Evolutionary conservation across 805 yeast species (phyloP), one percentile per base, ranked within the genome.

Genomic region (Zygosaccharomyces siamensis): DNA sequence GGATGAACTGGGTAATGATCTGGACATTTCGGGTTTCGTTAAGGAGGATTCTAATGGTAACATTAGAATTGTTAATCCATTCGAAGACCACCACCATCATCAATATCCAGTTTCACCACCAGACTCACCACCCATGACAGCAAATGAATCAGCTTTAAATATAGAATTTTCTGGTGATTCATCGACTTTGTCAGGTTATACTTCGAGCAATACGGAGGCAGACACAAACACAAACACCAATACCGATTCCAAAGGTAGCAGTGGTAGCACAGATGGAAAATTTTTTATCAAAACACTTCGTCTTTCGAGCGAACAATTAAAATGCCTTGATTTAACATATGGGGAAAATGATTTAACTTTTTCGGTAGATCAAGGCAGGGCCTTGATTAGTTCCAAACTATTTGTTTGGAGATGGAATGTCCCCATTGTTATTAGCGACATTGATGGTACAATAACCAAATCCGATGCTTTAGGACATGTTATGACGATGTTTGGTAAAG

Each of bases 401-500:
- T 92, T 76, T 61, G 75, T 88, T 36, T 93, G 99, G 99, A 81
- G 82, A 54, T 76, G 83, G 56, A 75, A 81, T 49, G 83, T 84
- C 0, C 97, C 98, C 1, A 86, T 93, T 37, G 99, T 93, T 5
- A 92, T 93, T 23, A 88, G 97, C 7, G 99, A 93, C 69, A 93
- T 93, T 50, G 99, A 93, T 66, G 99, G 99, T 14, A 93, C 99
- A 1, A 93, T 93, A 56, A 93, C 99, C 14, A 90, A 89, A 67
- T 89, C 97, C 0, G 99, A 93, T 71, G 99, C 99, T 0, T 72
- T 93, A 60, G 99, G 99, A 2, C 99, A 93, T 68, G 92, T 93
- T 2, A 73, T 93, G 66, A 89, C 93, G 14, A 82, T 92, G 81
- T 73, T 93, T 32, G 99, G 99, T 4, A 79, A 89, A 58, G 99